Base-by-base conservation (phyloP, 148 eudicot genomes). In the Agrostemma githago region DNA sequence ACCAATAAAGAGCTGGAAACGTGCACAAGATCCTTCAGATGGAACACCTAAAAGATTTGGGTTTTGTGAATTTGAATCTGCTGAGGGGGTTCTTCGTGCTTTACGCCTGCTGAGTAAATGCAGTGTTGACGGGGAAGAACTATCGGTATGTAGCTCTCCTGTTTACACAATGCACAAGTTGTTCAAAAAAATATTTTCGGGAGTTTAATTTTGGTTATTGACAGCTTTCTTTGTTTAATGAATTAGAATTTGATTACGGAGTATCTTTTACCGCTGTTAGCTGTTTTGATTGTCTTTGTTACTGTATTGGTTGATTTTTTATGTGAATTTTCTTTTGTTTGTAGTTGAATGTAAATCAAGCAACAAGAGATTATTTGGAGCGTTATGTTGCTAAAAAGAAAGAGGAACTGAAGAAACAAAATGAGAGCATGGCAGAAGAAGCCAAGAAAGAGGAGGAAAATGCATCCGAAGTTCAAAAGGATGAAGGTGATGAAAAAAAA, bases 71-170 rank as follows among this genome's bases (percentile, higher is more conserved):
- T 95, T 92, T 83, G 97, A 92, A 71, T 85, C 91, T 66, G 92
- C 96, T 58, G 99, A 96, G 83, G 97, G 99, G 41, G 91, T 90
- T 86, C 89, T 92, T 66, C 97, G 97, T 77, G 96, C 97, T 69
- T 64, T 96, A 20, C 86, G 99, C 71, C 81, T 96, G 74, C 85
- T 96, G 73, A 88, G 78, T 78, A 92, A 90, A 84, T 81, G 94
- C 76, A 92, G 80, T 74, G 79, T 96, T 79, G 99, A 95, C 80
- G 97, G 97, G 43, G 96, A 92, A 81, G 96, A 92, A 77, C 74
- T 96, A 70, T 58, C 86, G 99, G 99, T 96, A 88, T 75, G 81
- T 39, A 58, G 17, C n/a, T 40, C 16, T 15, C 76, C 3, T 53
- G 14, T 42, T 60, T 17, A 8, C 34, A 68, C 48, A n/a, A 39